These are phyloP conservation scores for Fragilariopsis cylindrus DNA, from an alignment of 108 stramenopile genomes.

Conservation along the genomic window DNA sequence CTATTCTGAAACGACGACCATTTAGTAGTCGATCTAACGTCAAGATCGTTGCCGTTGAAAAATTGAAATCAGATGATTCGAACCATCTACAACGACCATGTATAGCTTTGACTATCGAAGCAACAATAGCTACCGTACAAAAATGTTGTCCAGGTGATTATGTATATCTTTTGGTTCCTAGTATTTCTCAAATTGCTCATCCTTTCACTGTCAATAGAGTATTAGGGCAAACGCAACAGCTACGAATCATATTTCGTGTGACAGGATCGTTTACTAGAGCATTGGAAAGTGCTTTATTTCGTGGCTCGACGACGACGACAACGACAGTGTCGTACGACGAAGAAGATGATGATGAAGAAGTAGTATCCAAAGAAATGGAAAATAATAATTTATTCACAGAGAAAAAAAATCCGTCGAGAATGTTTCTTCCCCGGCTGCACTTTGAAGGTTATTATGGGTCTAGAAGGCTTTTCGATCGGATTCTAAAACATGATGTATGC, in stretches of 20 bases:
- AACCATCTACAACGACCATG: constrained; percentile 26
- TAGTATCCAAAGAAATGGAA: background rate
- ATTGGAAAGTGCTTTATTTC: constrained; percentile 19
- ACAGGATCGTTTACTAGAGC: constrained; percentile 43
- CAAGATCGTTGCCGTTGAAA: constrained; percentile 23
- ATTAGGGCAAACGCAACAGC: constrained; percentile 12
- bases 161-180: constrained; percentile 26
- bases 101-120: constrained; percentile 40
- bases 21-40: background rate
- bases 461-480: constrained; percentile 24
- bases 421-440: constrained; percentile 19
- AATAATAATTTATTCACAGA: background rate
- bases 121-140: constrained; percentile 25
- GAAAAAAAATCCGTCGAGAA: background rate
- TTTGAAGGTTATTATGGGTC: constrained; percentile 54
- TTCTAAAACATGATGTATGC: constrained; percentile 45
- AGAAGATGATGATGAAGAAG: constrained; percentile 10
- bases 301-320: background rate
- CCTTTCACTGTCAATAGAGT: constrained; percentile 55
- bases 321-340: constrained; percentile 1
- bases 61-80: constrained; percentile 12
- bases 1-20: background rate
- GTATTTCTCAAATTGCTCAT: constrained; percentile 38
- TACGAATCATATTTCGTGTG: constrained; percentile 50
- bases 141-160: constrained; percentile 40